Conservation (phyloP, 441 rosid species). For the Syzygium malaccense region DNA sequence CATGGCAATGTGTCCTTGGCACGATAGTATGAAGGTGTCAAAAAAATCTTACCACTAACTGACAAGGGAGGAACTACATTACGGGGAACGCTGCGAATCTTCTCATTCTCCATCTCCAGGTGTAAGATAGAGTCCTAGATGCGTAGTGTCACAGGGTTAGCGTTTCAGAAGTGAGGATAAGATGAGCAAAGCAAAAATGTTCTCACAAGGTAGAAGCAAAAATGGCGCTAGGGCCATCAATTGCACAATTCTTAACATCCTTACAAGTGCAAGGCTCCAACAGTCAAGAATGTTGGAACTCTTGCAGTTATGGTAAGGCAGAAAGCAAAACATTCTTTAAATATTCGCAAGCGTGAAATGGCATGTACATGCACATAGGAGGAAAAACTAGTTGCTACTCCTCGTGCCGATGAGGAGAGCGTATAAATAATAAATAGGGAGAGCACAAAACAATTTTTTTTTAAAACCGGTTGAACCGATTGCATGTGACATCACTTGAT, state of each 20-base stretch:
- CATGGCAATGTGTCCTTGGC: too few relatives aligned
- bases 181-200: neutral
- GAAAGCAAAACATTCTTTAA: too few relatives aligned
- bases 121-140: slow-evolving; percentile 41
- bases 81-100: slow-evolving; percentile 59
- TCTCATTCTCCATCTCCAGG: slow-evolving; percentile 61
- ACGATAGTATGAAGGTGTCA: neutral
- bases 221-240: neutral
- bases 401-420: too few relatives aligned
- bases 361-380: too few relatives aligned
- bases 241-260: neutral
- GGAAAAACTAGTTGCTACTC: too few relatives aligned
- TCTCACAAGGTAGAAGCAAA: neutral
- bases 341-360: too few relatives aligned
- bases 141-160: neutral
- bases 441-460: too few relatives aligned
- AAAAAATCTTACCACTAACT: slow-evolving; percentile 60
- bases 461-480: too few relatives aligned
- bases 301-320: too few relatives aligned
- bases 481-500: too few relatives aligned
- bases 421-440: too few relatives aligned
- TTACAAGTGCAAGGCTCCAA: neutral
- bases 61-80: slow-evolving; percentile 60
- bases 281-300: neutral
- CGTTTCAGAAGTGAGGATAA: neutral